Base-by-base conservation (phyloP, 495 filamentous ascomycete species). In the Cetradonia linearis region DNA sequence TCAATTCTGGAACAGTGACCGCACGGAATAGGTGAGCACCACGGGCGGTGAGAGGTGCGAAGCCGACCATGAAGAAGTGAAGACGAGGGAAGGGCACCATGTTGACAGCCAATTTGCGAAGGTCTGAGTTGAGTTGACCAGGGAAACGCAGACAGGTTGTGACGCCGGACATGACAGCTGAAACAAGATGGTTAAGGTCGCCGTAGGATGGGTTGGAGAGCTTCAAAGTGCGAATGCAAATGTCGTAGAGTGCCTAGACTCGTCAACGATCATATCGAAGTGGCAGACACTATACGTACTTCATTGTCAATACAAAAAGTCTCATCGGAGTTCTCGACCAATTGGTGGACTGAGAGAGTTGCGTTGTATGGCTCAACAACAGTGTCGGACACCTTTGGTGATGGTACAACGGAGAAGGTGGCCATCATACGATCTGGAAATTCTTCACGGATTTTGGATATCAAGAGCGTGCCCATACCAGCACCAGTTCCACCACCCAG, bases 241-340 rank as follows among this genome's bases (percentile, higher is more conserved):
- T 99, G 75, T 97, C 94, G 81, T 97, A 99, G 67, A 99, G 85
- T 76, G 93, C 93, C 83, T 86, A 46, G 55, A 44, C 8, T 38
- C n/a, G 55, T 76, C 55, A 73, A 69, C 59, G 62, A 14, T 42
- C 25, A 33, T n/a, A 5, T 33, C 4, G 28, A 9, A n/a, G 33
- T 44, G 30, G 20, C 18, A 14, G 13, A 23, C 23, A 25, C 9
- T 50, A 16, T 25, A 63, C 78, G 63, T 71, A 85, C 83, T 86
- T 99, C 94, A 82, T 99, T 99, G 74, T 99, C 93, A 74, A 99
- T 99, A 83, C 93, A 99, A 88, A 99, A 99, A 74, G 93, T 99
- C 88, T 97, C 93, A 73, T 99, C 93, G 55, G 94, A 97, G 86
- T 99, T 96, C 85, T 99, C 93, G 73, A 99, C 94, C 65, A 99